Evolutionary conservation across 805 yeast species (phyloP), one percentile per base, ranked within the genome.

Genomic region (Suhomyces prunicola): DNA sequence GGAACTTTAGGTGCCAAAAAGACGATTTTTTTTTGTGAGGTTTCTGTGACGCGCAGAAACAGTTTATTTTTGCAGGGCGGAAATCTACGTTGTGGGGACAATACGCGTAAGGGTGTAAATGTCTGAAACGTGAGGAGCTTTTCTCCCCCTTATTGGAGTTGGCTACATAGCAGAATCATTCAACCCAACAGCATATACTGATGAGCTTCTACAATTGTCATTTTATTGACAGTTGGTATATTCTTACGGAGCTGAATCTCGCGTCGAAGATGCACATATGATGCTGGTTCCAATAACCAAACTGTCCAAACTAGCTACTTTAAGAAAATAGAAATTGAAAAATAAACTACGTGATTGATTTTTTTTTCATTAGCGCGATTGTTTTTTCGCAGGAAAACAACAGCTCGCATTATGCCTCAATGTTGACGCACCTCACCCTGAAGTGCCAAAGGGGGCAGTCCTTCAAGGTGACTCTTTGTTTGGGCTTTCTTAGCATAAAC

Each of bases 1-100:
- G 36, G 17, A 8, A 24, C 15, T 44, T 44, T 46, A 46, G 48
- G 48, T 46, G 48, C 48, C 33, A 46, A 44, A 39, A 39, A 31
- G n/a, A 33, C 15, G 17, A 33, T n/a, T n/a, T 33, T n/a, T n/a
- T n/a, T 33, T n/a, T 29, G 33, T 29, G 33, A 29, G 36, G 36
- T 17, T 33, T 33, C 36, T 13, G 36, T n/a, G 36, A 39, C 42
- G 42, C 42, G 42, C 24, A 10, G 24, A 19, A 17, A 19, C 5
- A 39, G 4, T 39, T 19, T 19, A 39, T 39, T 39, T 39, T 39
- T 5, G 24, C 12, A 19, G 42, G 42, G 42, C 22, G 17, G n/a
- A 19, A 17, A 17, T 19, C 42, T 19, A 15, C n/a, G 46, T 42
- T 42, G 46, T 42, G 31, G 46, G 31, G 46, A 42, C 46, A 24